Conservation (phyloP, 2,329 filamentous ascomycete species). For the Aureobasidium sp. region DNA sequence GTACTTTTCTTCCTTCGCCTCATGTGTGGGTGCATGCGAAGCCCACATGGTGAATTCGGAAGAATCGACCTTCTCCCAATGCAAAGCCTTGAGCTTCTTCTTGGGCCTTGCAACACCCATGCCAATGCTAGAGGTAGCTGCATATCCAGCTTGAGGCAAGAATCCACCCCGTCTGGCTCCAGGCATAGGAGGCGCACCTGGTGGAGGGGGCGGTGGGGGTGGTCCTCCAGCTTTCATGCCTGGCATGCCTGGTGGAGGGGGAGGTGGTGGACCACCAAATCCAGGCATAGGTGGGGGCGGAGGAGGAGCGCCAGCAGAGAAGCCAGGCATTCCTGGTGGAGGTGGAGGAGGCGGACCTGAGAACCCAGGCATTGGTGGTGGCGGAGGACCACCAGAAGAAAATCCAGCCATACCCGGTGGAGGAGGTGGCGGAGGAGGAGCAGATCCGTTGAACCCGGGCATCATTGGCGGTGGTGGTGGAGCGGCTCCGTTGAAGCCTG, state of each 20-base stretch:
- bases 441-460: conserved; percentile 34
- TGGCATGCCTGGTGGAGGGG: conserved; percentile 43
- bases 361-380: conserved; percentile 43
- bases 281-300: conserved; percentile 38
- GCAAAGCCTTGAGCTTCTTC: conserved; percentile 98
- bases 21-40: conserved; percentile 70
- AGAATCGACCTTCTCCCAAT: conserved; percentile 97
- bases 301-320: conserved; percentile 28
- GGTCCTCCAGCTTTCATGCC: conserved; percentile 41
- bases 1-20: conserved; percentile 92
- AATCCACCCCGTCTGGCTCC: conserved; percentile 58
- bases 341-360: conserved; percentile 50
- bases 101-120: conserved; percentile 81
- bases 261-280: conserved; percentile 32
- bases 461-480: conserved; percentile 36
- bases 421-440: conserved; percentile 32
- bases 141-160: conserved; percentile 53
- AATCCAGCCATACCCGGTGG: conserved; percentile 41
- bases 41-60: conserved; percentile 92
- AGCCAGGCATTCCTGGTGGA: conserved; percentile 36
- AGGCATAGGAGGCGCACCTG: conserved; percentile 55
- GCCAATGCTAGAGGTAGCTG: conserved; percentile 50
- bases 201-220: conserved; percentile 52
- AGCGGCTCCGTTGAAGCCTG: conserved; percentile 30
- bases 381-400: conserved; percentile 29